Percentiles rank a stretch among this genome's conserved stretches.
These are phyloP conservation scores for Beauveria bassiana DNA, from an alignment of 2,329 filamentous ascomycete species.

Conservation along the genomic window DNA sequence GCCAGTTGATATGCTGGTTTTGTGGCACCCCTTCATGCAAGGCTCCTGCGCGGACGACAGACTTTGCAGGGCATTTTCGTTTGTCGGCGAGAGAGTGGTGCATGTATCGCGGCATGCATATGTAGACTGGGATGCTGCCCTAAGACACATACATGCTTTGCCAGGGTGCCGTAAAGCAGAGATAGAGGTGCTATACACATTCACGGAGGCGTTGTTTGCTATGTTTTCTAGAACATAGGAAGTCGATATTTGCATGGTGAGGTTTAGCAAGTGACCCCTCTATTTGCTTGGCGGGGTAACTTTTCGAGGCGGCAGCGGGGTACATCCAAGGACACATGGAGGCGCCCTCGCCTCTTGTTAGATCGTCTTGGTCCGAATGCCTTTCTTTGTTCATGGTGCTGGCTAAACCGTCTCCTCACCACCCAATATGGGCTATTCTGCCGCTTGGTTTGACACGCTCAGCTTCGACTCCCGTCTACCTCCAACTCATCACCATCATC, in stretches of 20 bases:
- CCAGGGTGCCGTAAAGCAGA: neutral
- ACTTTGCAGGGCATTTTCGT: neutral
- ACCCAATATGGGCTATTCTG: neutral
- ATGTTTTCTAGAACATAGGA: neutral
- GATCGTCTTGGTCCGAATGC: too few relatives aligned
- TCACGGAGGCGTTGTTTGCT: neutral
- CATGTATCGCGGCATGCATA: neutral
- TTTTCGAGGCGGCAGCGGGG: neutral
- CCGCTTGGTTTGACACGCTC: neutral
- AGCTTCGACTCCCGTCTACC: neutral
- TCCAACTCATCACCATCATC: neutral
- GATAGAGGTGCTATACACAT: neutral
- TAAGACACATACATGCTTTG: neutral
- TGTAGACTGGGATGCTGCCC: neutral
- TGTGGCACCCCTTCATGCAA: neutral
- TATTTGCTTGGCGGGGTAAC: constrained; percentile 7
- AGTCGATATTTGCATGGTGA: neutral
- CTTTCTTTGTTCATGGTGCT: too few relatives aligned
- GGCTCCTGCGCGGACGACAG: neutral
- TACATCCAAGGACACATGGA: neutral
- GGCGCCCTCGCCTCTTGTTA: neutral
- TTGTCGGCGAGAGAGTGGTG: neutral
- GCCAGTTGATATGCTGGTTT: neutral
- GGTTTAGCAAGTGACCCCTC: neutral
- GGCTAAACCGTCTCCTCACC: neutral